A percentile compares a stretch with the other conserved stretches of the same genome.
These are phyloP conservation scores for Ammopiptanthus mongolicus DNA, from an alignment of 306 rosid genomes.

Conservation along the genomic window DNA sequence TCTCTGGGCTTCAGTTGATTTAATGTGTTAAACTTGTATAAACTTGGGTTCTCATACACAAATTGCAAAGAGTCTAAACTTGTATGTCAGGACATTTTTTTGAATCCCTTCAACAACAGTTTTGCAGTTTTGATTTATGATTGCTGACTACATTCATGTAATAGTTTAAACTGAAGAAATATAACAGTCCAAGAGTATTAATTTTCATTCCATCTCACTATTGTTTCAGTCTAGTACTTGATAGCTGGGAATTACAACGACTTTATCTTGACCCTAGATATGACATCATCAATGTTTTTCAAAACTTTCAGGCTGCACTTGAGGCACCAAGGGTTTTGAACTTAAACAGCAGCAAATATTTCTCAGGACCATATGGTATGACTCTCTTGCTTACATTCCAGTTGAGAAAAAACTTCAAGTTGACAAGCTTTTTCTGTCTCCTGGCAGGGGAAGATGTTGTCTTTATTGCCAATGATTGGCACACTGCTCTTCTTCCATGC, in stretches of 20 bases:
- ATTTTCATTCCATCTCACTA: not conserved
- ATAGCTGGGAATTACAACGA: not conserved
- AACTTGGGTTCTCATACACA: not conserved
- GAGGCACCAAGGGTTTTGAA: constrained; percentile 78
- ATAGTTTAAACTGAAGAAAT: not conserved
- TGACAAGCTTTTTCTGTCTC: constrained; percentile 16
- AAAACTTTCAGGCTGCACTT: constrained; percentile 62
- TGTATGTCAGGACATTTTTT: constrained; percentile 11
- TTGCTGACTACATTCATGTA: not conserved
- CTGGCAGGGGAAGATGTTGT: constrained; percentile 67
- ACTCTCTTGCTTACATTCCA: not conserved
- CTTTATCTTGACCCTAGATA: not conserved
- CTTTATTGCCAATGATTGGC: constrained; percentile 77
- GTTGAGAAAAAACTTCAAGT: not conserved
- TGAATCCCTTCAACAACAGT: not conserved
- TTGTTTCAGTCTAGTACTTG: not conserved
- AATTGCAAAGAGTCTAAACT: not conserved
- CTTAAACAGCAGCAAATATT: constrained; percentile 46
- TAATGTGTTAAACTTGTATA: not conserved
- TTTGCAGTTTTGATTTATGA: not conserved
- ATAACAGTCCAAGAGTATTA: not conserved
- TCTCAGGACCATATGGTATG: constrained; percentile 83
- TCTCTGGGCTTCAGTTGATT: not conserved
- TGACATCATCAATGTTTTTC: constrained; percentile 16
- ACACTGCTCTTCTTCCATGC: constrained; percentile 64